Evolutionary conservation across 306 rosid species (phyloP), one percentile per base, ranked within the genome.

Genomic region (Ochetophila trinervis): DNA sequence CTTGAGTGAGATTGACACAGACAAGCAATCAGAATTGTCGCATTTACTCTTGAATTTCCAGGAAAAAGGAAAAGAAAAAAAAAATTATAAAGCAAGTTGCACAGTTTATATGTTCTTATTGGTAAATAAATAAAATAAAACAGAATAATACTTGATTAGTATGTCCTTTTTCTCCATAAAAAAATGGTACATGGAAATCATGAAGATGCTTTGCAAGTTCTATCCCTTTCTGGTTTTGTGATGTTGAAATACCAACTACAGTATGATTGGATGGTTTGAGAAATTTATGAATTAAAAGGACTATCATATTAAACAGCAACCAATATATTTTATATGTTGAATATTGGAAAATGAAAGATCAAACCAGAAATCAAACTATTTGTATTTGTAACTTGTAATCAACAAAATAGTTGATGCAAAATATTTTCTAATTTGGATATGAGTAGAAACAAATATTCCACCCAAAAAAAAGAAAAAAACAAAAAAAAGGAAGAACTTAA

Each of bases 121-220:
- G 4, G 21, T 19, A 30, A 57, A 57, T 57, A 5, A 56, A 8
- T 40, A 40, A 40, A 1, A 50, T 0, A 49, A 50, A 50, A 15
- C 3, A 49, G 8, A 49, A 49, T 10, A 49, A 16, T 50, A 4
- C 54, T 18, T n/a, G n/a, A n/a, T n/a, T 8, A 50, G 0, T 50
- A 6, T 50, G 54, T 50, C 20, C 6, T 50, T 50, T 37, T 40
- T 40, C 4, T 6, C 14, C 1, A 49, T 49, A 49, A 49, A 18
- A 6, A 4, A 44, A 44, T 44, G 16, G 14, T 14, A 8, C 10
- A 12, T 22, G 36, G n/a, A 21, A 15, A 23, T 45, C 57, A 63
- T 17, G 17, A 64, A 35, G 49, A 64, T 64, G 19, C 69, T 51
- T 32, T 34, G 59, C 47, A 18, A 65, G 32, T 52, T 32, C 32